Conservation (phyloP, 139 green algal species). For the Chlamydomonas sphaeroides region DNA sequence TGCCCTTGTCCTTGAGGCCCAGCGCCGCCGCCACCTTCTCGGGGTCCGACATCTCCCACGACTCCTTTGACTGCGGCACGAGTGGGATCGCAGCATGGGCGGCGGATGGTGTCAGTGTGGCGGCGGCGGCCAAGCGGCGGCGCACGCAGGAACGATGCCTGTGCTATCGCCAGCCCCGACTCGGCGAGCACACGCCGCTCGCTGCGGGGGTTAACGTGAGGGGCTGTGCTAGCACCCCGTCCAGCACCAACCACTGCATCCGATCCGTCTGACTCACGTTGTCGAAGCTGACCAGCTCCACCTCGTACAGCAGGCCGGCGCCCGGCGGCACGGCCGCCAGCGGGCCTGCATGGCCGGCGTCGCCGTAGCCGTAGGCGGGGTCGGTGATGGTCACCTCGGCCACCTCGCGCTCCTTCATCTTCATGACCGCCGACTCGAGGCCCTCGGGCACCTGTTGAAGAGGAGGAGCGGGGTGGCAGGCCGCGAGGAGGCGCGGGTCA, state of each 20-base stretch:
- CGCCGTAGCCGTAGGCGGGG: conserved; percentile 78
- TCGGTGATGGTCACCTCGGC: conserved; percentile 76
- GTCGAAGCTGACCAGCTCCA: conserved; percentile 72
- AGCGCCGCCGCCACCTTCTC: conserved; percentile 87
- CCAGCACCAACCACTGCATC: no score
- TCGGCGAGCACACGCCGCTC: no score
- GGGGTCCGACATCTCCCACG: conserved; percentile 85
- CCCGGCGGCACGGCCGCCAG: conserved; percentile 57
- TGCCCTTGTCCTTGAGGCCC: conserved; percentile 90
- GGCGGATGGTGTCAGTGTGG: not conserved
- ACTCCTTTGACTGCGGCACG: conserved; percentile 85
- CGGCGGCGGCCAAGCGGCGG: no score
- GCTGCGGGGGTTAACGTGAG: no score
- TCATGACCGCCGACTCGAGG: conserved; percentile 86
- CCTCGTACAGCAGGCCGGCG: conserved; percentile 65
- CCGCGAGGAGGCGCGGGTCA: no score
- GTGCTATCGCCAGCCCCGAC: no score
- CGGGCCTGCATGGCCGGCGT: conserved; percentile 26
- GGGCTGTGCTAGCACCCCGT: no score
- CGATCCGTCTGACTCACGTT: no score
- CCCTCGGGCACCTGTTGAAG: conserved; percentile 71
- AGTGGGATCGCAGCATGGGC: no score
- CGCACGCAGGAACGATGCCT: no score
- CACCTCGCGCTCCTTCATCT: conserved; percentile 91
- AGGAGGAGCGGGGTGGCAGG: no score